These are phyloP conservation scores for Lachancea quebecensis DNA, from an alignment of 805 yeast species.

Conservation along the genomic window DNA sequence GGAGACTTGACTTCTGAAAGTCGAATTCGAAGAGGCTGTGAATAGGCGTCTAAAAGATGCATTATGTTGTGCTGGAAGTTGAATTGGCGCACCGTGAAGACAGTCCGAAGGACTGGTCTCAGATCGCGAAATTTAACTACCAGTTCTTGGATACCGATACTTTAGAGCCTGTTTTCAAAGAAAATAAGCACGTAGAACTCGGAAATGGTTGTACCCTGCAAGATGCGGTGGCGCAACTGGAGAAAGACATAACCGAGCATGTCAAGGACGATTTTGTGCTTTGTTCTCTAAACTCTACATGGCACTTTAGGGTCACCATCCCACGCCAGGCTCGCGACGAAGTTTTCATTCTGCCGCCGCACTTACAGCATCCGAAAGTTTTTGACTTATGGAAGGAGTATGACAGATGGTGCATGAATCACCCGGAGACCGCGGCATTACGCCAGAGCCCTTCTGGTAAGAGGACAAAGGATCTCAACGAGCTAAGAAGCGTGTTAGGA, in stretches of 20 bases:
- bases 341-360: conserved; percentile 62
- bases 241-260: conserved; percentile 40
- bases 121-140: conserved; percentile 66
- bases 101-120: conserved; percentile 53
- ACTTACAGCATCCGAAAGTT: conserved; percentile 65
- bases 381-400: conserved; percentile 75
- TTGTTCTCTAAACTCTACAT: conserved; percentile 55
- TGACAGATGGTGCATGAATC: conserved; percentile 60
- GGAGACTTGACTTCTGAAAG: not conserved
- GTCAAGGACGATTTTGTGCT: conserved; percentile 51
- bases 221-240: conserved; percentile 54
- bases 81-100: conserved; percentile 18
- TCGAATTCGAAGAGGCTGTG: not conserved
- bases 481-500: conserved; percentile 37
- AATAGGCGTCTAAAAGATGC: conserved; percentile 13
- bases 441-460: conserved; percentile 10
- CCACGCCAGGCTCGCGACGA: conserved; percentile 79
- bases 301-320: conserved; percentile 70
- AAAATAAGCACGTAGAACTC: conserved; percentile 35
- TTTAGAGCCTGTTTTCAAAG: conserved; percentile 38
- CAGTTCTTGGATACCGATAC: conserved; percentile 48
- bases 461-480: conserved; percentile 13
- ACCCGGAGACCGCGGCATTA: conserved; percentile 33
- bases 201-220: conserved; percentile 36
- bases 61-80: conserved; percentile 24